A percentile compares a stretch with the other conserved stretches of the same genome.
Conservation (phyloP, 1,284 basidiomycete genomes). For the Gyrodon tennesseensis region DNA sequence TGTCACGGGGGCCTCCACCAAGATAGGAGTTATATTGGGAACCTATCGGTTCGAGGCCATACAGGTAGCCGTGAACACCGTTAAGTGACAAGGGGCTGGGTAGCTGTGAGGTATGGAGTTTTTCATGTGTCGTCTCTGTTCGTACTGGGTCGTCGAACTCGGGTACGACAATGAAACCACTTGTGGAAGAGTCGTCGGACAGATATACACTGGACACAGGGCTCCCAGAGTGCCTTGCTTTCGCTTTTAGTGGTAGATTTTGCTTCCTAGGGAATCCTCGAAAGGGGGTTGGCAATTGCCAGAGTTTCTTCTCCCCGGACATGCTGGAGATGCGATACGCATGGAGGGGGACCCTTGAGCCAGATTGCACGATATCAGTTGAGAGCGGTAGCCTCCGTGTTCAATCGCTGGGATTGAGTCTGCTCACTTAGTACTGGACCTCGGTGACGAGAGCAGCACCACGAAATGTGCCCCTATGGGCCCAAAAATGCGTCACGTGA, state of each 20-base stretch:
- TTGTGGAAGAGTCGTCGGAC: slow-evolving; percentile 24
- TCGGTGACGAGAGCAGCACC: background rate
- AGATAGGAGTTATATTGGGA: slow-evolving; percentile 9
- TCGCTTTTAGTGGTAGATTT: slow-evolving; percentile 6
- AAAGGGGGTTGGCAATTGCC: slow-evolving; percentile 36
- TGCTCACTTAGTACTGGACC: background rate
- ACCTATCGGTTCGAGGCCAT: slow-evolving; percentile 5
- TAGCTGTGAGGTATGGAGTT: background rate
- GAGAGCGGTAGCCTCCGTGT: background rate
- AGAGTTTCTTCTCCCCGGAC: slow-evolving; percentile 38
- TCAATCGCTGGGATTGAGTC: slow-evolving; percentile 3
- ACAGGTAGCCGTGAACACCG: slow-evolving; percentile 4
- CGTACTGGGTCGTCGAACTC: slow-evolving; percentile 34
- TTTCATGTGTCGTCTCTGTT: slow-evolving; percentile 10
- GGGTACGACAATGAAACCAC: slow-evolving; percentile 33
- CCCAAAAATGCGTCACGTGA: slow-evolving; percentile 24
- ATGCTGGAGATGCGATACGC: slow-evolving; percentile 24
- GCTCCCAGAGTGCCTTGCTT: slow-evolving; percentile 14
- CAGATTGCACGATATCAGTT: slow-evolving; percentile 1
- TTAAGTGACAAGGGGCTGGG: slow-evolving; percentile 1
- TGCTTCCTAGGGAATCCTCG: slow-evolving; percentile 22
- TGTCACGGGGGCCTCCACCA: background rate
- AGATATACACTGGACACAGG: slow-evolving; percentile 35
- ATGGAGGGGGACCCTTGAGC: slow-evolving; percentile 17
- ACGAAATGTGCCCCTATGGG: slow-evolving; percentile 18